Percentiles rank a stretch among this genome's conserved stretches.
Evolutionary conservation across 2,329 filamentous ascomycete genomes (phyloP).

Genomic region (Claviceps arundinis): DNA sequence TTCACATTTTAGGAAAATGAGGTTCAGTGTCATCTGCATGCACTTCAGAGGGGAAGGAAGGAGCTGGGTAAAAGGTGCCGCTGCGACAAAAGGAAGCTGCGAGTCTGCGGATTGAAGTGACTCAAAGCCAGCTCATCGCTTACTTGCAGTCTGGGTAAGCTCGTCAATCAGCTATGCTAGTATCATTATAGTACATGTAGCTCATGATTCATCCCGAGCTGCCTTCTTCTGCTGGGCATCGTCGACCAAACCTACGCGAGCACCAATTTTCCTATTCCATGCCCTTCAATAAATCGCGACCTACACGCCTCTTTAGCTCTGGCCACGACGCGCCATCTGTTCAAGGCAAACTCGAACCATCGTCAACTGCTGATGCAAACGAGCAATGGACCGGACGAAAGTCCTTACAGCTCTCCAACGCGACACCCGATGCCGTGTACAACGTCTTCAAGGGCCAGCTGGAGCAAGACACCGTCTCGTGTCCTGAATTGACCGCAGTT

Average conservation of each 20-base stretch:
- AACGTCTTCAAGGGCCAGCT: background rate
- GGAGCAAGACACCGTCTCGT: constrained; percentile 4
- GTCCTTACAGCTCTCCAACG: background rate
- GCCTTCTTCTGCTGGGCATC: background rate
- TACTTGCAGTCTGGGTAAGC: background rate
- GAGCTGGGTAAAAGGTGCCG: background rate
- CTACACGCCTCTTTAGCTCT: background rate
- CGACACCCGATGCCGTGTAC: background rate
- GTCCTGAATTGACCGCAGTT: constrained; percentile 4
- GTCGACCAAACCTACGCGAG: background rate
- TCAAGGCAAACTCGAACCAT: background rate
- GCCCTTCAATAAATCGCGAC: background rate
- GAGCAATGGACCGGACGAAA: background rate
- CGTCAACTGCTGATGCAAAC: background rate
- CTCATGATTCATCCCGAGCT: background rate
- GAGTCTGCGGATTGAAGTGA: background rate
- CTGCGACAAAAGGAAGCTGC: background rate
- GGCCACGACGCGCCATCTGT: background rate
- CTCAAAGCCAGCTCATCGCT: background rate
- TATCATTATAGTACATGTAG: background rate
- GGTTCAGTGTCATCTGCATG: background rate
- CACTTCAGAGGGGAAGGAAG: background rate
- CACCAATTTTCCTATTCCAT: background rate
- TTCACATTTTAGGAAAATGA: background rate
- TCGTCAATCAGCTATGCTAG: background rate